Evolutionary conservation across 139 green algal genomes (phyloP).

Genomic region (Ulvella scutata): DNA sequence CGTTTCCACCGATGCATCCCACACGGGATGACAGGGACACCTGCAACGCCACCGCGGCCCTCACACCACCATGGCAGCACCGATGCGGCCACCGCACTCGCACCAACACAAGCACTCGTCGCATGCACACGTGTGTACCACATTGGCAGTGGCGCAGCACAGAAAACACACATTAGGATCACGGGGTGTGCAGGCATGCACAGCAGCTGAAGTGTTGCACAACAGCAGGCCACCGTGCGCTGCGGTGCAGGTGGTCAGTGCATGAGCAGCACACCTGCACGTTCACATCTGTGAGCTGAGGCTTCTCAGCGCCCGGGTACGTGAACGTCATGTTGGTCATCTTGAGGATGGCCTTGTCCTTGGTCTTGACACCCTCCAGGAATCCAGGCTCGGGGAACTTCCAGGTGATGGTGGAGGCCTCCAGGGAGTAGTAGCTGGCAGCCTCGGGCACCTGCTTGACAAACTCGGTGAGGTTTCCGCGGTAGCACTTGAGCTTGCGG

Average conservation of each 20-base stretch:
- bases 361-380: conserved; percentile 88
- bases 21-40: conserved; percentile 62
- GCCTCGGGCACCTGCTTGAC: conserved; percentile 73
- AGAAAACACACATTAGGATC: no score
- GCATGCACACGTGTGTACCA: no score
- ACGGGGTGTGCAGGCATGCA: no score
- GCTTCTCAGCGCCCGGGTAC: conserved; percentile 57
- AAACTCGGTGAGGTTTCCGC: conserved; percentile 82
- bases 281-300: conserved; percentile 45
- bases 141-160: no score
- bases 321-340: conserved; percentile 57
- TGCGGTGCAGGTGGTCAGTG: no score
- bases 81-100: no score
- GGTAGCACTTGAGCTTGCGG: conserved; percentile 67
- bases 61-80: no score
- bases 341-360: conserved; percentile 90
- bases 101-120: no score
- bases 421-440: conserved; percentile 70
- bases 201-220: no score
- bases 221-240: no score
- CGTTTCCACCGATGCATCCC: conserved; percentile 66
- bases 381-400: conserved; percentile 76
- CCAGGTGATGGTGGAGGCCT: conserved; percentile 42
- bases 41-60: neutral
- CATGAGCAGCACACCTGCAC: conserved; percentile 35